A percentile compares a stretch with the other conserved stretches of the same genome.
These are phyloP conservation scores for Clausena lansium DNA, from an alignment of 345 rosid genomes.

Conservation along the genomic window DNA sequence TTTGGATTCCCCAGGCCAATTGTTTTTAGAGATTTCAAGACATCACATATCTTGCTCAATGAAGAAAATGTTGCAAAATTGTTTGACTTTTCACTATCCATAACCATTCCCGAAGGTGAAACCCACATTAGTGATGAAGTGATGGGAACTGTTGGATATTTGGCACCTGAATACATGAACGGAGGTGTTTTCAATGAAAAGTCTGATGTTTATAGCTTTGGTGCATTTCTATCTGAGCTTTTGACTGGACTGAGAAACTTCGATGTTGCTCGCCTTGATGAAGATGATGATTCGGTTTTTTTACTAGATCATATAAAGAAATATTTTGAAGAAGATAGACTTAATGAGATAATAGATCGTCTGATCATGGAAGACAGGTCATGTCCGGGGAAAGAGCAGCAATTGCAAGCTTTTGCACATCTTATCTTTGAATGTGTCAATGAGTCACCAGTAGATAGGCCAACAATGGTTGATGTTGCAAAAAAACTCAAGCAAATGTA, in stretches of 20 bases:
- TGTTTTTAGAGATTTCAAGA: slow-evolving; percentile 8
- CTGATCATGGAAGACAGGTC: not conserved
- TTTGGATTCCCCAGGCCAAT: slow-evolving; percentile 20
- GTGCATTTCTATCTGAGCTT: not conserved
- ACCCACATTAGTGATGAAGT: not conserved
- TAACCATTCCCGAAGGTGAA: slow-evolving; percentile 28
- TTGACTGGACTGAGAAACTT: not conserved
- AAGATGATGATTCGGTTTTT: not conserved
- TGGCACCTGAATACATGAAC: not conserved
- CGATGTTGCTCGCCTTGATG: too few species aligned
- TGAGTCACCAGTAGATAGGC: not conserved
- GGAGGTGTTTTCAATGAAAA: slow-evolving; percentile 20
- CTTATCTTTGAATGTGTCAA: not conserved
- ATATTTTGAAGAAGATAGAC: not conserved
- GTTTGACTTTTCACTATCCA: not conserved
- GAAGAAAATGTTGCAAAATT: slow-evolving; percentile 14
- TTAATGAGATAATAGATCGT: slow-evolving; percentile 14
- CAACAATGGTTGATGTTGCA: slow-evolving; percentile 5
- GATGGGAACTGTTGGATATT: not conserved
- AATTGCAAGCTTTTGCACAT: not conserved
- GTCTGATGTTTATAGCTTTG: slow-evolving; percentile 20
- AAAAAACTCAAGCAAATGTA: slow-evolving; percentile 3
- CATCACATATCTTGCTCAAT: not conserved
- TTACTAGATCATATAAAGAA: not conserved
- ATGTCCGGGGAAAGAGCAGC: not conserved